Base-by-base conservation (phyloP, 805 yeast genomes). In the Starmerella kuoi region DNA sequence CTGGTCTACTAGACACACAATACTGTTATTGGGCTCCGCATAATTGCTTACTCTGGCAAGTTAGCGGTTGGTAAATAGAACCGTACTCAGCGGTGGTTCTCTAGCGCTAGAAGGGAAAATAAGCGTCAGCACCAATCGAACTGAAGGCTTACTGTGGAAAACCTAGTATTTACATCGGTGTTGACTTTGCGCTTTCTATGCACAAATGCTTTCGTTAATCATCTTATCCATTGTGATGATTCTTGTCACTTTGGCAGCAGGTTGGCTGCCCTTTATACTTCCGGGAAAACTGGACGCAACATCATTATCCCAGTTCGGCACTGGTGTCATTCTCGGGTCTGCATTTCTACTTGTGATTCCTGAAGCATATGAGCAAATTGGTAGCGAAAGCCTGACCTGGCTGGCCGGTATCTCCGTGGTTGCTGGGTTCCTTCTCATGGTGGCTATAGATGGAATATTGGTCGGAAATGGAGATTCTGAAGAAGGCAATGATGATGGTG, bases 321-420 rank as follows among this genome's bases (percentile, higher is more conserved):
- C 70, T 51, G 85, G 85, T 1, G 60, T 79, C 18, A 63, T 79
- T 40, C 60, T 77, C 5, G 76, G 83, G 4, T 71, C 84, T 0
- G 67, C 79, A 1, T 57, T 77, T 41, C 63, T 70, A 8, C 62
- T 79, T 15, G 71, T 79, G 21, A 66, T 79, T 17, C 85, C 85
- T 1, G 86, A 79, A 55, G 84, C 83, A 3, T 63, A 73, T 17
- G 73, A 68, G 46, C 65, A 68, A 27, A 28, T 49, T 21, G 43
- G 34, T 22, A 37, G 20, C 23, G 33, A 62, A 60, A 45, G 52
- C 43, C 49, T 57, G 11, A 12, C 27, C 18, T 37, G 27, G 24
- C 19, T 38, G 9, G 51, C 50, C 20, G 48, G 43, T 19, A 22
- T 35, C 2, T 58, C 74, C 26, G 55, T 77, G 30, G 51, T 77